These are phyloP conservation scores for Dactylonectria macrodidyma DNA, from an alignment of 2,329 filamentous ascomycete species.

Conservation along the genomic window DNA sequence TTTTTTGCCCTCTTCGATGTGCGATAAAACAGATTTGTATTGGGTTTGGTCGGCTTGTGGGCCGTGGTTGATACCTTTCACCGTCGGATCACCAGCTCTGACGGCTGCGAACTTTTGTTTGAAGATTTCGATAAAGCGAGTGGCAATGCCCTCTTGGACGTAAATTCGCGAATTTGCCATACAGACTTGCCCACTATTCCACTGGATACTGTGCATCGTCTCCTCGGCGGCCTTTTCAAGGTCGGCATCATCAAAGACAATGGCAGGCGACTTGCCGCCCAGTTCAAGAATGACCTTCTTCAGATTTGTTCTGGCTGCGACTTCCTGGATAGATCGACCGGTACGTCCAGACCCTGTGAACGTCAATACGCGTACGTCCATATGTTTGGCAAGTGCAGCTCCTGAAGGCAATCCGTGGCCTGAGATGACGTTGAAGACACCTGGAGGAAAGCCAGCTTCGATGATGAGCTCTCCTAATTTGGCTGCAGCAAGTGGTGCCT, in stretches of 20 bases:
- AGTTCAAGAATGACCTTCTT: slow-evolving; percentile 78
- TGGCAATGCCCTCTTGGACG: slow-evolving; percentile 66
- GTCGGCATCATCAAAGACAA: slow-evolving; percentile 72
- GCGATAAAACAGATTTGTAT: slow-evolving; percentile 30
- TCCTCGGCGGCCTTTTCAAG: slow-evolving; percentile 60
- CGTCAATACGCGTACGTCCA: slow-evolving; percentile 79
- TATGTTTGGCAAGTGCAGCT: slow-evolving; percentile 76
- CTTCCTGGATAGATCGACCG: slow-evolving; percentile 80
- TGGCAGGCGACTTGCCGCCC: slow-evolving; percentile 76
- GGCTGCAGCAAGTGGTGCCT: slow-evolving; percentile 37
- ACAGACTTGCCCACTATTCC: slow-evolving; percentile 72
- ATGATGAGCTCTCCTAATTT: slow-evolving; percentile 69
- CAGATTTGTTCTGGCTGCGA: slow-evolving; percentile 73
- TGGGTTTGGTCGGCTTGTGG: slow-evolving; percentile 37
- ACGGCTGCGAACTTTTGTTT: slow-evolving; percentile 24
- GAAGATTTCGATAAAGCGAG: slow-evolving; percentile 25
- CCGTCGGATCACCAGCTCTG: slow-evolving; percentile 21
- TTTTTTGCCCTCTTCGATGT: slow-evolving; percentile 37
- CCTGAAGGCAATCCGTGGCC: slow-evolving; percentile 79
- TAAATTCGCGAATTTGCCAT: slow-evolving; percentile 72
- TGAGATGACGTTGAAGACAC: slow-evolving; percentile 81
- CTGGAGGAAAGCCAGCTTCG: slow-evolving; percentile 81
- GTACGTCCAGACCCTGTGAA: slow-evolving; percentile 84
- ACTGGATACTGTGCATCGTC: slow-evolving; percentile 61
- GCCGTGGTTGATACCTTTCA: slow-evolving; percentile 26